phyloP scores from a whole-genome alignment of 2,329 filamentous ascomycete genomes.

The Xylariaceae sp. region DNA sequence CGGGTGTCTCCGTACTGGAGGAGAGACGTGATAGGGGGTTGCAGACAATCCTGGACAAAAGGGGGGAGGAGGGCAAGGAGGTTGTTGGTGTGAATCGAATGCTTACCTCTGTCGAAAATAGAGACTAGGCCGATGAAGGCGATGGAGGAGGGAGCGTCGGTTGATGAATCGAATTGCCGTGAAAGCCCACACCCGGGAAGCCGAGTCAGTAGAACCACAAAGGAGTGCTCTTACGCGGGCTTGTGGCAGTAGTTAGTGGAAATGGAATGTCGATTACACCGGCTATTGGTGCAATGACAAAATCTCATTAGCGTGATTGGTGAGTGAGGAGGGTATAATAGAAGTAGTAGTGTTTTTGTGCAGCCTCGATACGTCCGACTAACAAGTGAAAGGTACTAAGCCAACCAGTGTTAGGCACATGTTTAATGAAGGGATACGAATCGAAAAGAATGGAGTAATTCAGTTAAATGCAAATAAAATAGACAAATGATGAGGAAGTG shows the following conservation, averaged over 20 bases:
- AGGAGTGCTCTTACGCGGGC: no score
- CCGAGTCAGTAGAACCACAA: no score
- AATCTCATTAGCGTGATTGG: conserved; percentile 5
- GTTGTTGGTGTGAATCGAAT: background rate
- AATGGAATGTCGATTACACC: background rate
- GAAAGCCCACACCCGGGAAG: background rate
- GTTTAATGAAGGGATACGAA: background rate
- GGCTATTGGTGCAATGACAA: conserved; percentile 3
- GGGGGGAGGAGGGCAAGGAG: background rate
- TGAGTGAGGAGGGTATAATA: conserved; percentile 4
- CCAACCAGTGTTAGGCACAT: background rate
- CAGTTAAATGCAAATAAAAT: background rate
- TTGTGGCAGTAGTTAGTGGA: no score
- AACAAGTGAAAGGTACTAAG: background rate
- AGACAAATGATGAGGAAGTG: background rate
- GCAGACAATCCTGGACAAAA: background rate
- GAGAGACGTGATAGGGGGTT: background rate
- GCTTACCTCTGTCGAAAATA: background rate
- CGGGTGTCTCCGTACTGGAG: no score
- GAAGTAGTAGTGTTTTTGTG: background rate
- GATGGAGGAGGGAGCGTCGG: background rate
- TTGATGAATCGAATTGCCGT: background rate
- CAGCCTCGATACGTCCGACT: background rate
- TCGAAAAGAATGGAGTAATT: background rate
- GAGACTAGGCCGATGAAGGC: background rate